These are phyloP conservation scores for Venturia nashicola DNA, from an alignment of 2,329 filamentous ascomycete genomes.

Conservation along the genomic window DNA sequence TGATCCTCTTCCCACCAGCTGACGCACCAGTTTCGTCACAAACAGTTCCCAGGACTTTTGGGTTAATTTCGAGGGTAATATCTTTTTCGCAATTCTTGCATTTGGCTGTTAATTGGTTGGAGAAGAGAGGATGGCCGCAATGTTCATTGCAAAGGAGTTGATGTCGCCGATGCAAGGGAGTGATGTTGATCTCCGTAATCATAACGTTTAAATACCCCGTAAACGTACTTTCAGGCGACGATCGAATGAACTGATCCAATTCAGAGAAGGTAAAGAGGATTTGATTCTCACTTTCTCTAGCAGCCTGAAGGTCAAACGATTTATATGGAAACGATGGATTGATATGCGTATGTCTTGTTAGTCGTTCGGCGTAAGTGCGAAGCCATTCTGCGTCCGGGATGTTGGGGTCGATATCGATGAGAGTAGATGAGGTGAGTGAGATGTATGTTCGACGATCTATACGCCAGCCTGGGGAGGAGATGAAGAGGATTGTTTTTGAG, in stretches of 20 bases:
- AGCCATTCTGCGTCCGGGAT: constrained; percentile 43
- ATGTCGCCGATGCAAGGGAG: constrained; percentile 26
- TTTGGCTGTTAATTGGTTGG: constrained; percentile 29
- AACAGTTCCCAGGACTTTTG: constrained; percentile 29
- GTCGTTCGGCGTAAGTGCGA: constrained; percentile 33
- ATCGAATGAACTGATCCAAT: constrained; percentile 27
- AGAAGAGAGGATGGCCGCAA: constrained; percentile 42
- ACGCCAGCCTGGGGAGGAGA: constrained; percentile 33
- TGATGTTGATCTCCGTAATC: constrained; percentile 29
- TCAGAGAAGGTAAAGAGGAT: constrained; percentile 32
- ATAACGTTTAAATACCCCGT: constrained; percentile 33
- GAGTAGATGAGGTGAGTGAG: constrained; percentile 31
- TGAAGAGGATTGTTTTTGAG: constrained; percentile 37
- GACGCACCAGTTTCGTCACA: constrained; percentile 46
- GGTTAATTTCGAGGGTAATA: constrained; percentile 28
- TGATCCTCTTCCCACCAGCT: constrained; percentile 38
- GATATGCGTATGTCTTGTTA: constrained; percentile 38
- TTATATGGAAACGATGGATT: constrained; percentile 34
- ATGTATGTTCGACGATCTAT: constrained; percentile 23
- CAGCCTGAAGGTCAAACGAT: constrained; percentile 16
- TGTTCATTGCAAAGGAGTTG: constrained; percentile 35
- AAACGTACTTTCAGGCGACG: constrained; percentile 17
- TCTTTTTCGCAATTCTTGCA: constrained; percentile 30
- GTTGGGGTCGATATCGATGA: constrained; percentile 43
- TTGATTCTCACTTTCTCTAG: constrained; percentile 18